Conservation (phyloP, 1,284 basidiomycete genomes). For the Grifola frondosa region DNA sequence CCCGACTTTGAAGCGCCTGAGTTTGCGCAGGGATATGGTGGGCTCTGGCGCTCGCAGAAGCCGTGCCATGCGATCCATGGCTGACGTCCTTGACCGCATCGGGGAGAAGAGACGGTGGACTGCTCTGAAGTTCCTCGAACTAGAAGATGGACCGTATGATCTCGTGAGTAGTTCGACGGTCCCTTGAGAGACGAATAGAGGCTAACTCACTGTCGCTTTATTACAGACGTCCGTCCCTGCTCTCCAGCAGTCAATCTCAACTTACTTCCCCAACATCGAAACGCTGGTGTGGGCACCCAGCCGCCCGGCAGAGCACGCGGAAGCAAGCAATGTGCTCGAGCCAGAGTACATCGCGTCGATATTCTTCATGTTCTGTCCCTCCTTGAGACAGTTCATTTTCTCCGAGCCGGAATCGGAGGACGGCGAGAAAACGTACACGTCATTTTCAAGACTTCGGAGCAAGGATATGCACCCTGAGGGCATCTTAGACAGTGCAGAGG, state of each 20-base stretch:
- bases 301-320: conserved; percentile 1
- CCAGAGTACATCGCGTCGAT: conserved; percentile 9
- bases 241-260: conserved; percentile 5
- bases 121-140: conserved; percentile 10
- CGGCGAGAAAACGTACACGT: conserved; percentile 3
- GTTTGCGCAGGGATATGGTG: conserved; percentile 5
- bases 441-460: neutral
- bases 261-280: conserved; percentile 8
- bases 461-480: conserved; percentile 1
- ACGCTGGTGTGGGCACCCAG: conserved; percentile 13
- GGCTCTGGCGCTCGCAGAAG: neutral
- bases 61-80: conserved; percentile 3
- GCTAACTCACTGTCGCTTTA: too few relatives aligned
- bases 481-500: neutral
- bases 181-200: too few relatives aligned
- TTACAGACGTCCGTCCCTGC: conserved; percentile 5
- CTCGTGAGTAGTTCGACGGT: conserved; percentile 7
- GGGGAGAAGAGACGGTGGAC: conserved; percentile 8
- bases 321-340: too few relatives aligned
- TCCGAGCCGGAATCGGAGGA: conserved; percentile 3
- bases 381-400: conserved; percentile 6
- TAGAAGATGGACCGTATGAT: conserved; percentile 10
- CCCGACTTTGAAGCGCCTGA: conserved; percentile 6
- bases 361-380: conserved; percentile 11
- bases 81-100: conserved; percentile 4